Evolutionary conservation across 1,284 basidiomycete species (phyloP).

Genomic region (Pseudozyma hubeiensis): DNA sequence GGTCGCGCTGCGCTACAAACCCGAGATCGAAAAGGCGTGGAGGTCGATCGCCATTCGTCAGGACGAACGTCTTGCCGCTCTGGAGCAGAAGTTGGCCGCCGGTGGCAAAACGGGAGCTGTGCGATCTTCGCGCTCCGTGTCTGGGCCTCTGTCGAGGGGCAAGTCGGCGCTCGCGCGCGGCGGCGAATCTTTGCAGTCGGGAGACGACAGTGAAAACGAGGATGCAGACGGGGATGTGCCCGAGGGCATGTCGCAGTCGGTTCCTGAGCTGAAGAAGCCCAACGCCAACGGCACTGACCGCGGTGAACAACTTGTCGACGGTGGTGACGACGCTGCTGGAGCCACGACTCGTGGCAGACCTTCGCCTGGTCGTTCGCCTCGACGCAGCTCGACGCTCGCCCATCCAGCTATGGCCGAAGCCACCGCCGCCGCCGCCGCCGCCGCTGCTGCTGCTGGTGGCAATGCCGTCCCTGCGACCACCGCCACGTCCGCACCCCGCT

Average conservation of each 20-base stretch:
- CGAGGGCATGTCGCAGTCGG: conserved; percentile 60
- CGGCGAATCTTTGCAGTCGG: conserved; percentile 28
- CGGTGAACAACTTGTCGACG: conserved; percentile 3
- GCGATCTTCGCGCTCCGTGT: conserved; percentile 21
- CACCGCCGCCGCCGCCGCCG: conserved; percentile 8
- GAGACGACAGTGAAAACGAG: conserved; percentile 25
- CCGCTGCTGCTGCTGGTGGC: not conserved
- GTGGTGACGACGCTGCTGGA: conserved; percentile 1
- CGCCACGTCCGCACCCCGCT: conserved; percentile 18
- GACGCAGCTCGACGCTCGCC: conserved; percentile 31
- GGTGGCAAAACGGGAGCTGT: conserved; percentile 17
- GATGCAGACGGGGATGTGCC: conserved; percentile 21
- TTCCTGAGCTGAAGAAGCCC: conserved; percentile 53
- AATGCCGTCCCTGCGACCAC: conserved; percentile 1
- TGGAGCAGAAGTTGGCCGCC: conserved; percentile 16
- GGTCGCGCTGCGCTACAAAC: conserved; percentile 52
- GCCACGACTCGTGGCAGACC: conserved; percentile 10
- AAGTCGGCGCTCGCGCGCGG: conserved; percentile 29
- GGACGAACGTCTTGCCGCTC: conserved; percentile 26
- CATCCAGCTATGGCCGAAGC: conserved; percentile 28
- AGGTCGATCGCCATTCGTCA: conserved; percentile 15
- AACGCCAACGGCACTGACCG: conserved; percentile 5
- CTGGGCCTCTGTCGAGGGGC: conserved; percentile 18
- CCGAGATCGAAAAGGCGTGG: conserved; percentile 52
- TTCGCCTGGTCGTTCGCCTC: conserved; percentile 22